Evolutionary conservation across 202 grass and related monocot species (phyloP).

Genomic region (Cymbopogon flexuosus): DNA sequence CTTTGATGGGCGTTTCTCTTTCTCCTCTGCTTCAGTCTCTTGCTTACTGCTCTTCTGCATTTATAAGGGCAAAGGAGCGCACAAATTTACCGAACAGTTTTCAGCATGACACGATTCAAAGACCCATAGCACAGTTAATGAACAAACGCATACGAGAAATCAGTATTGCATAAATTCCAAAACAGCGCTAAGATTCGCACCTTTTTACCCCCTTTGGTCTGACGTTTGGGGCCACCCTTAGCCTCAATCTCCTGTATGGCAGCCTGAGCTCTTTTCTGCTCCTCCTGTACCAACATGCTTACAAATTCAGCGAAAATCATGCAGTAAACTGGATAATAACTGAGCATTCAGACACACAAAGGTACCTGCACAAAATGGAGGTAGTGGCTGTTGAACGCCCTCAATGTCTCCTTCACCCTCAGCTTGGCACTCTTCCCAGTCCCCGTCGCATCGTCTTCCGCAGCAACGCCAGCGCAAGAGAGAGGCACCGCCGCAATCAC

Average conservation of each 20-base stretch:
- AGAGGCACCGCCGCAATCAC: conserved; percentile 5
- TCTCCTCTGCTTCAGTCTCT: conserved; percentile 21
- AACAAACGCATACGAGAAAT: not conserved
- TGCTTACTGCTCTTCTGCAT: conserved; percentile 33
- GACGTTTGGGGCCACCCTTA: conserved; percentile 30
- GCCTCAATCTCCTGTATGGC: conserved; percentile 36
- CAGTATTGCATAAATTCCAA: not conserved
- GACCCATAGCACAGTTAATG: not conserved
- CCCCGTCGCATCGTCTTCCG: conserved; percentile 4
- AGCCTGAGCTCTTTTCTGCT: conserved; percentile 51
- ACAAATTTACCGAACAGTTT: not conserved
- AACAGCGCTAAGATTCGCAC: not conserved
- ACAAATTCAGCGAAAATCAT: conserved; percentile 9
- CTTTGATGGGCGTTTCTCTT: conserved; percentile 54
- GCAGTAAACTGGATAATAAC: not conserved
- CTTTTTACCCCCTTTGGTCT: conserved; percentile 27
- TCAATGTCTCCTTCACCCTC: conserved; percentile 66
- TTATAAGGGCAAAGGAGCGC: not conserved
- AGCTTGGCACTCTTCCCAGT: conserved; percentile 55
- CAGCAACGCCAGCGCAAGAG: not conserved
- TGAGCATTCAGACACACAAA: not conserved
- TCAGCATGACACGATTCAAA: not conserved
- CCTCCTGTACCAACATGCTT: conserved; percentile 25
- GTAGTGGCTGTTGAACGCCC: conserved; percentile 74
- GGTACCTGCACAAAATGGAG: conserved; percentile 77